Base-by-base conservation (phyloP, 495 filamentous ascomycete genomes). In the Cladorrhinum samala region DNA sequence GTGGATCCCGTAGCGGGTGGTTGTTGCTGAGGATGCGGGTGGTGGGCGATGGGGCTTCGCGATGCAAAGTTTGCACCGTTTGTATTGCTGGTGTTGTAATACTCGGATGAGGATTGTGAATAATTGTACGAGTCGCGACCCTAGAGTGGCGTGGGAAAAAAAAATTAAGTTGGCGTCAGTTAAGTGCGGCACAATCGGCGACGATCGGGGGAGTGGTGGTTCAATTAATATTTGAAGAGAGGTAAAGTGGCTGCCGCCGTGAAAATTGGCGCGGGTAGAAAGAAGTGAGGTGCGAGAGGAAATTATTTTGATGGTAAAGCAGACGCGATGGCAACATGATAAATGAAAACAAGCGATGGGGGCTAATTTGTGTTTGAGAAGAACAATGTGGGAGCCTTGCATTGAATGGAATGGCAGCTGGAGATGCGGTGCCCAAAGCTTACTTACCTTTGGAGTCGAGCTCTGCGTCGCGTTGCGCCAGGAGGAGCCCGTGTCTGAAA, bases 1-100 rank as follows among this genome's bases (percentile, higher is more conserved):
- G 76, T 67, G 66, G 80, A 72, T 64, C 77, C 74, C 69, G 72
- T 60, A 58, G 69, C 64, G 65, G 77, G 65, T 63, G 73, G 68
- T 64, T 81, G 70, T 69, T 83, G 71, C 55, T 71, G 66, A 64
- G 74, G 68, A 65, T 81, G 70, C 69, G 83, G 71, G 56, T 71
- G 67, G 49, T 78, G 79, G 39, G 77, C 62, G 57, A 77, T 64
- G 52, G 82, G 76, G 53, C 78, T 81, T 40, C 77, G 76, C 37
- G 83, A 73, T 19, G 79, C 73, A 61, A 83, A 83, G 52, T 72
- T 72, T 14, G 23, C 45, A 23, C 24, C 45, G 45, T 47, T 47
- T n/a, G 3, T 47, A 23, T 16, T 33, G 2, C 54, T 57, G 57
- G 41, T 82, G 72, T 82, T 83, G 68, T 77, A 82, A 55, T 79